Evolutionary conservation across 164 flowering plant genomes (phyloP).

Genomic region (Cinnamomum chago): DNA sequence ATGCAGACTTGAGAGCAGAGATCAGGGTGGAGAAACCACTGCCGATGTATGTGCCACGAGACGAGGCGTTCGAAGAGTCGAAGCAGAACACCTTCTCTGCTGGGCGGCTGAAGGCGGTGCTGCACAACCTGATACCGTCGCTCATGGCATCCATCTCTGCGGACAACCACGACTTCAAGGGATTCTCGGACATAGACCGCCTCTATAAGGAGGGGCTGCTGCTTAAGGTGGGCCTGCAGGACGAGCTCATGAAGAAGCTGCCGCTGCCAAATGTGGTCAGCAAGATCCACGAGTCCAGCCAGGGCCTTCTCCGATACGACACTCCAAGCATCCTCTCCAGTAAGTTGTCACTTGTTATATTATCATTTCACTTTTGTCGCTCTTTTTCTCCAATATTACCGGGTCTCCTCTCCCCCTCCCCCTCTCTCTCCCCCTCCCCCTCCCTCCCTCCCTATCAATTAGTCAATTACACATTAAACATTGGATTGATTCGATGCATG

Average conservation of each 20-base stretch:
- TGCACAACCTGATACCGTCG: slow-evolving; percentile 72
- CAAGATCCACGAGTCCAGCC: slow-evolving; percentile 55
- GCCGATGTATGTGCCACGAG: slow-evolving; percentile 89
- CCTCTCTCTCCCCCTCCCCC: no score
- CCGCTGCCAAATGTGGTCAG: slow-evolving; percentile 55
- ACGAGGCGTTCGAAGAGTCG: slow-evolving; percentile 90
- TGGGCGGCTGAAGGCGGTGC: slow-evolving; percentile 72
- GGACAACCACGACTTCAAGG: slow-evolving; percentile 65
- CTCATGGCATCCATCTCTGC: slow-evolving; percentile 64
- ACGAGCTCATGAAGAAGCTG: slow-evolving; percentile 62
- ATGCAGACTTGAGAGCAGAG: slow-evolving; percentile 61
- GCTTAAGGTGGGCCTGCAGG: slow-evolving; percentile 62
- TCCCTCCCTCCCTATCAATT: no score
- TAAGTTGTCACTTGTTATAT: slow-evolving; percentile 28
- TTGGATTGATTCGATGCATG: no score
- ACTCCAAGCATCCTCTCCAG: slow-evolving; percentile 75
- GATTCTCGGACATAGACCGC: slow-evolving; percentile 65
- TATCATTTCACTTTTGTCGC: neutral
- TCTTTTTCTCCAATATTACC: neutral
- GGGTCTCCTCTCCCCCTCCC: no score
- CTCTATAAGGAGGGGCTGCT: slow-evolving; percentile 78
- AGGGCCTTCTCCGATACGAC: slow-evolving; percentile 74
- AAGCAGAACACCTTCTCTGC: slow-evolving; percentile 55
- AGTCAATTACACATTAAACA: no score
- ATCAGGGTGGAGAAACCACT: slow-evolving; percentile 85